These are phyloP conservation scores for Phyllosticta capitalensis DNA, from an alignment of 2,329 filamentous ascomycete species.

Conservation along the genomic window DNA sequence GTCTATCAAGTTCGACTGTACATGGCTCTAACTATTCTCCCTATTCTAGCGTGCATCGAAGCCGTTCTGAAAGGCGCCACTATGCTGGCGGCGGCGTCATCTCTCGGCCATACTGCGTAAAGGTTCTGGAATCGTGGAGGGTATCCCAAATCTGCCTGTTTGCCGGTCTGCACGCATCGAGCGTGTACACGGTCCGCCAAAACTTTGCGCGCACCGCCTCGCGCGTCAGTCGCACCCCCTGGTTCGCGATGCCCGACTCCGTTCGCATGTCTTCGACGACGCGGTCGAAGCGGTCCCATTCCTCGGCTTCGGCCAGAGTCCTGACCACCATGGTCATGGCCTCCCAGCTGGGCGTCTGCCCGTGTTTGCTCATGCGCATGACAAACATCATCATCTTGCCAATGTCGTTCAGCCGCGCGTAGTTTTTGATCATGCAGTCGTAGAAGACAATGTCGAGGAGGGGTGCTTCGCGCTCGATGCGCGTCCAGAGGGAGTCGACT, in stretches of 20 bases:
- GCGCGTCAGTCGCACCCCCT: background rate
- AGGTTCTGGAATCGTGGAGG: background rate
- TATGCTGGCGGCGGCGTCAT: background rate
- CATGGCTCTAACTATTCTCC: background rate
- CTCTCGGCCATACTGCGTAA: background rate
- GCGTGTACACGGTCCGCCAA: background rate
- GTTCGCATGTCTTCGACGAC: constrained; percentile 1
- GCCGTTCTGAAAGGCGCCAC: background rate
- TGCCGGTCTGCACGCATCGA: background rate
- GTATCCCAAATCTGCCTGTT: background rate
- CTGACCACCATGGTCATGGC: constrained; percentile 30
- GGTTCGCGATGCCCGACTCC: background rate
- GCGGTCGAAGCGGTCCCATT: constrained; percentile 15
- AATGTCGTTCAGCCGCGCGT: constrained; percentile 46
- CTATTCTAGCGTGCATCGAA: background rate
- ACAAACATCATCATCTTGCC: constrained; percentile 35
- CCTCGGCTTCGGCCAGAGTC: constrained; percentile 28
- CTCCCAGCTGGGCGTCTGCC: constrained; percentile 33
- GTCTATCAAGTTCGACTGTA: background rate
- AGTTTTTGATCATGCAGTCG: constrained; percentile 61
- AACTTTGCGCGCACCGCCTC: constrained; percentile 2
- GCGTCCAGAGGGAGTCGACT: constrained; percentile 49
- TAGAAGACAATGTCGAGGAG: constrained; percentile 52
- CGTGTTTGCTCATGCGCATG: constrained; percentile 27
- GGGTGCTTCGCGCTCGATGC: constrained; percentile 28